Base-by-base conservation (phyloP, 257 asterid species). In the Solanum pimpinellifolium region DNA sequence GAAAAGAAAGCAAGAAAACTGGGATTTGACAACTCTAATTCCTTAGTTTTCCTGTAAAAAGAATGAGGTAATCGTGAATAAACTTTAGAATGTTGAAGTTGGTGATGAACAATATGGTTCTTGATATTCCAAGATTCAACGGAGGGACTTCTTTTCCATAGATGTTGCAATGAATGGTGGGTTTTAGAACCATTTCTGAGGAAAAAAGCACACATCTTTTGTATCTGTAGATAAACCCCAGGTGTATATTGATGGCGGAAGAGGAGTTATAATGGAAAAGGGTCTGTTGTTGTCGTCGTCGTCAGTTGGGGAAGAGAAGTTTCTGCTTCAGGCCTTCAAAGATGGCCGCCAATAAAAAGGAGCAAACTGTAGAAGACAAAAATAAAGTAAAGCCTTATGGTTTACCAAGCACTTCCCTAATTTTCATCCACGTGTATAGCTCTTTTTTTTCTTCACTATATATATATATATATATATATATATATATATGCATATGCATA, bases 1-100 rank as follows among this genome's bases (percentile, higher is more conserved):
- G 86, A 12, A 59, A 92, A 70, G 73, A 89, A 86, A 27, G 83
- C 76, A n/a, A 81, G 44, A 11, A 86, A 46, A 80, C 69, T 83
- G 23, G 92, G 89, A 42, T 89, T 20, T 8, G 89, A 77, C 47
- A 87, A 59, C 18, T 90, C 89, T 10, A 78, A 2, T 12, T 82
- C 87, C 73, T 91, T 95, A 12, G 83, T 60, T 89, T 90, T 93
- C 23, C 31, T 49, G 29, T 81, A 81, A 81, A 49, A 49, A 49
- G 69, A 81, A 16, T 85, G 90, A 13, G 93, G 90, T 74, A 91
- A 90, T 77, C 93, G 89, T 86, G 93, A 86, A 77, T 86, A 88
- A 8, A 88, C 90, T 69, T 88, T 92, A 69, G 85, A 72, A 11
- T 88, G 95, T 75, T 84, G 94, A 66, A 87, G 88, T n/a, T 85